Evolutionary conservation across 2,329 filamentous ascomycete genomes (phyloP), one percentile per base, ranked within the genome.

Genomic region (Thelonectria olida): DNA sequence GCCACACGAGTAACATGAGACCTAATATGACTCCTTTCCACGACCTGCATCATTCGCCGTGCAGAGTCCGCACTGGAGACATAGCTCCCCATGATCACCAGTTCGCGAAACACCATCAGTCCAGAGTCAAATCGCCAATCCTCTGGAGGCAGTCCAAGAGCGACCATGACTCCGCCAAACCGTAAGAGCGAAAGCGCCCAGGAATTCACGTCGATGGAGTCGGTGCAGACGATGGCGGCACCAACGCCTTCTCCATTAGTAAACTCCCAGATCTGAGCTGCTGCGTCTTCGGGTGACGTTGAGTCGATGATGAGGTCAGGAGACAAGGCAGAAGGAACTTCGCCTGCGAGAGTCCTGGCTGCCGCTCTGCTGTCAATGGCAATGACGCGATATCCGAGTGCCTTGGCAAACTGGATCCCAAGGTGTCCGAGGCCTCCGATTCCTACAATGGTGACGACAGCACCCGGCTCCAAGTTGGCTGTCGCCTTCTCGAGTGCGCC

Each of bases 361-460:
- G 72, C 72, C 6, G 56, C 56, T 3, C 73, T 67, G 39, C 68
- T 78, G 50, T 81, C 78, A 5, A 78, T 67, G 2, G 76, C 77
- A 13, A 78, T 58, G 1, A 72, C 70, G n/a, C 73, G 71, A 56
- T 72, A 77, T 0, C 78, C 76, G 58, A 78, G 62, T 8, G 73
- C 73, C 38, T 74, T 77, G 2, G 76, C 69, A 49, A 77, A 78
- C 51, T 78, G 76, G 2, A 78, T 41, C 8, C 73, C 76, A 3
- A 79, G 65, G 51, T 76, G 69, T 7, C 76, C 76, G 2, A 78
- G 68, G 1, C 76, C 75, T 7, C 76, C 76, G 15, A 77, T 74
- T 7, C 76, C 76, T 6, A 78, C 63, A 13, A 78, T 70, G 7
- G 72, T 74, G 1, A 78, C 67, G 1, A 66, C 65, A 1, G 68